Percentiles rank a stretch among this genome's conserved stretches.
Conservation (phyloP, 495 filamentous ascomycete genomes). For the Aspergillus cristatus region DNA sequence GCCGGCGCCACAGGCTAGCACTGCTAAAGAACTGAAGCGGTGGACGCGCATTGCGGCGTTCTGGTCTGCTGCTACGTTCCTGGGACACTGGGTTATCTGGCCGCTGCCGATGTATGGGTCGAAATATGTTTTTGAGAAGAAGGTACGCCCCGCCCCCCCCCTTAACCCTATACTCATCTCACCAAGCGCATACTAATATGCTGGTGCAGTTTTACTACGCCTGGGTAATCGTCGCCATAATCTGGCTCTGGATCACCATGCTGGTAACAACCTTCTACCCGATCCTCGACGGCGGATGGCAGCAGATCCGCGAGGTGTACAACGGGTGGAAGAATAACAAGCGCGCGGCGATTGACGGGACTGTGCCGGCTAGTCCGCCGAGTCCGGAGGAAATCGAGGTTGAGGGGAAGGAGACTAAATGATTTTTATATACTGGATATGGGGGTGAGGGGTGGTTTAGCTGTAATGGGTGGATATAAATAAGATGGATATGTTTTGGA, state of each 20-base stretch:
- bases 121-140: conserved; percentile 25
- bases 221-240: conserved; percentile 66
- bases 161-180: neutral
- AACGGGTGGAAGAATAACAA: conserved; percentile 5
- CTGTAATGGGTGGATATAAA: no score
- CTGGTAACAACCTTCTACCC: conserved; percentile 27
- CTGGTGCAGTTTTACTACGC: conserved; percentile 58
- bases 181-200: no score
- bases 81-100: conserved; percentile 34
- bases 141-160: conserved; percentile 5
- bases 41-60: conserved; percentile 28
- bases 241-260: conserved; percentile 55
- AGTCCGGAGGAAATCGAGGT: no score
- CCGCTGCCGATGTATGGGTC: conserved; percentile 35
- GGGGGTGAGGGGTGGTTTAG: no score
- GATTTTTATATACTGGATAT: no score
- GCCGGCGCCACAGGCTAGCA: no score
- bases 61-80: conserved; percentile 27
- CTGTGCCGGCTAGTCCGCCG: no score
- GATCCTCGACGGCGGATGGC: conserved; percentile 23
- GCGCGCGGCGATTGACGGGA: no score
- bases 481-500: no score
- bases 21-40: conserved; percentile 26
- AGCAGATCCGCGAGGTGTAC: conserved; percentile 20
- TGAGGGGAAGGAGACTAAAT: no score